A percentile compares a stretch with the other conserved stretches of the same genome.
Evolutionary conservation across 75 land plant species (phyloP).

Genomic region (Larix kaempferi): DNA sequence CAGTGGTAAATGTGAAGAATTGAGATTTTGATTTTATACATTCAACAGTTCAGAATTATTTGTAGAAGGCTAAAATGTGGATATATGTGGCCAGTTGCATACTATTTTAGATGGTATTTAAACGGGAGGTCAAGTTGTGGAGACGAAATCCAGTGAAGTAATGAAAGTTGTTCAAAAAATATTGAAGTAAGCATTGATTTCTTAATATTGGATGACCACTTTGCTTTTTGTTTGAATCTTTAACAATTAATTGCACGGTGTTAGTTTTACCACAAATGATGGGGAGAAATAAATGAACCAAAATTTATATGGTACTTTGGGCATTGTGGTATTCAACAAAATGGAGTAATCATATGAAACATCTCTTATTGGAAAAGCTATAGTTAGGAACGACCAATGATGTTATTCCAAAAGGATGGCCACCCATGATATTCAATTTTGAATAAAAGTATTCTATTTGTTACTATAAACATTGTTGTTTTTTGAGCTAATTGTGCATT

Average conservation of each 20-base stretch:
- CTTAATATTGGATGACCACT: neutral
- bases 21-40: neutral
- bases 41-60: too few relatives aligned
- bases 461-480: too few relatives aligned
- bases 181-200: conserved; percentile 41
- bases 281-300: neutral
- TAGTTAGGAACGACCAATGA: conserved; percentile 2
- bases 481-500: too few relatives aligned
- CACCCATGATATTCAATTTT: too few relatives aligned
- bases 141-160: conserved; percentile 83
- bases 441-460: too few relatives aligned
- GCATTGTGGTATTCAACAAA: neutral
- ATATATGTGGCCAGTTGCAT: conserved; percentile 63
- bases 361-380: neutral
- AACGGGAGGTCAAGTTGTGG: conserved; percentile 95
- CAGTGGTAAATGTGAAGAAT: neutral
- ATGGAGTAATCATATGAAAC: conserved; percentile 10
- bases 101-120: conserved; percentile 92
- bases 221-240: neutral
- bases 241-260: neutral
- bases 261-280: neutral
- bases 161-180: conserved; percentile 88
- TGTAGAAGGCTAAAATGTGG: too few relatives aligned
- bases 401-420: too few relatives aligned
- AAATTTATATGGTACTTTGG: neutral